These are phyloP conservation scores for Phialocephala sp. DNA, from an alignment of 2,329 filamentous ascomycete species.

Conservation along the genomic window DNA sequence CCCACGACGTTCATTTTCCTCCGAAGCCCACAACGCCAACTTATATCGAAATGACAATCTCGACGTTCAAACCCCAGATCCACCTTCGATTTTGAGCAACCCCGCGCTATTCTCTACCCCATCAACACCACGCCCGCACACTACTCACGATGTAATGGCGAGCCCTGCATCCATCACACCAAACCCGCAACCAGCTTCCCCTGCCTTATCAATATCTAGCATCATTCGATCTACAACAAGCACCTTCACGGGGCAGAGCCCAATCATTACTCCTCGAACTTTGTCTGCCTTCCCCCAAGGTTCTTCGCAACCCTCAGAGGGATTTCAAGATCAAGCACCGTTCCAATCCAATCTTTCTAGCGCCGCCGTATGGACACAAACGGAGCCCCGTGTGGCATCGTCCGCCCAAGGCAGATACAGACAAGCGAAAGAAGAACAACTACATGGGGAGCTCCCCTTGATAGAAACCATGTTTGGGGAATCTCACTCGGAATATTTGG, in stretches of 20 bases:
- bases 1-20: neutral
- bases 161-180: neutral
- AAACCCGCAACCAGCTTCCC: neutral
- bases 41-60: neutral
- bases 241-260: slow-evolving; percentile 10
- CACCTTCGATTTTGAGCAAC: neutral
- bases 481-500: neutral
- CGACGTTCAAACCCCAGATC: slow-evolving; percentile 2
- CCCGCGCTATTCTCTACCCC: neutral
- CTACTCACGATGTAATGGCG: neutral
- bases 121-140: neutral
- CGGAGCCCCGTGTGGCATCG: neutral
- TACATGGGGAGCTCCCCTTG: neutral
- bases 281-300: neutral
- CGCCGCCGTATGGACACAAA: neutral
- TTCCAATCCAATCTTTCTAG: neutral
- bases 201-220: neutral
- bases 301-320: neutral
- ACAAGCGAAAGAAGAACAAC: neutral
- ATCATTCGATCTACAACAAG: neutral
- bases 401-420: neutral
- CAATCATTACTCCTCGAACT: neutral
- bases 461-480: neutral
- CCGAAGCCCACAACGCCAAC: slow-evolving; percentile 1
- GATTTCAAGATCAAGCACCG: neutral